Evolutionary conservation across 805 yeast species (phyloP), one percentile per base, ranked within the genome.

Genomic region (Lipomyces kockii): DNA sequence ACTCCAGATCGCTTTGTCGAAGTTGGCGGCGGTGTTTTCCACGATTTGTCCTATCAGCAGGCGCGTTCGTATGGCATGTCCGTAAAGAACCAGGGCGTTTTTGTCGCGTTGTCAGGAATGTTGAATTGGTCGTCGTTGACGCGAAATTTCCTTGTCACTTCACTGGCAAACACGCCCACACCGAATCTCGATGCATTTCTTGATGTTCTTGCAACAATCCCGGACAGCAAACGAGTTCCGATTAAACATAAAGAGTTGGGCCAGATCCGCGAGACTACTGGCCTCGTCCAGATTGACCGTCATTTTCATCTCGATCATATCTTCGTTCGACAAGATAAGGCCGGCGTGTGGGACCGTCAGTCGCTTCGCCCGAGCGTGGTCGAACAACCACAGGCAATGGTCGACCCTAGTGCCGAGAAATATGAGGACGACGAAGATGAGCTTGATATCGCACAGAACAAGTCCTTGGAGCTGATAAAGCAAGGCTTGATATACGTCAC

Each of bases 11-110:
- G 66, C 20, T 69, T 66, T 37, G 64, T 56, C 32, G 72, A 69
- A 35, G 56, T 69, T 25, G 72, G 72, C 32, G 72, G 72, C 9
- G 71, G 67, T 35, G 49, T 69, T 25, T 69, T 69, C 54, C 72
- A 69, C 52, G 68, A 69, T 39, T 53, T 69, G 37, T 69, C 72
- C 8, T 69, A 69, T 35, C 72, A 69, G 58, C 70, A 69, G 22
- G 71, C 71, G 8, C 63, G 72, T 1, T 63, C 70, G 8, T 61
- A 66, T 49, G 68, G 68, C 37, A 70, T 70, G 70, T 63, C 70
- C 7, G 64, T 71, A 6, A 27, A 55, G 29, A 49, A 70, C 46
- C 68, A 71, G 20, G 73, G 73, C 32, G 69, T 69, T 3, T 71
- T 49, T 39, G 73, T 69, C 12, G 72, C 72, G 9, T 22, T 58